These are phyloP conservation scores for Coemansia sp. DNA, from an alignment of 192 early-diverging fungal species.

Conservation along the genomic window DNA sequence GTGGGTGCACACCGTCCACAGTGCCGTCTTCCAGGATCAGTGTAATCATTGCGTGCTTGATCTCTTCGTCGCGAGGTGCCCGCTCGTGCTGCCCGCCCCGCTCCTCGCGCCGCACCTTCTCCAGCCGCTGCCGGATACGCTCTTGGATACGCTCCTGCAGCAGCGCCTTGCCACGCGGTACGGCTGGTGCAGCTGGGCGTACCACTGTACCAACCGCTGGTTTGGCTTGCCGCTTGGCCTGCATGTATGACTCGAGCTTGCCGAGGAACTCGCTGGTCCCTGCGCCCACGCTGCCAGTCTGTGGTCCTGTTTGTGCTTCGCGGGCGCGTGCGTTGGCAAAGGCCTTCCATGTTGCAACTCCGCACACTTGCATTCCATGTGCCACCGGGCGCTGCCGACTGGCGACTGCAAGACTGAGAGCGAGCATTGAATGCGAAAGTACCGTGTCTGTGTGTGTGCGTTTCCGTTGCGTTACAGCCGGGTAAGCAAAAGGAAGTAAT, in stretches of 20 bases:
- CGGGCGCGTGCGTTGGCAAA: too few species aligned
- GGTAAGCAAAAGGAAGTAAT: too few species aligned
- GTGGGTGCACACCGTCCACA: slow-evolving; percentile 11
- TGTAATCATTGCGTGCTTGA: slow-evolving; percentile 18
- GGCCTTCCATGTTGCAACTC: too few species aligned
- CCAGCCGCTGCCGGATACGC: slow-evolving; percentile 7
- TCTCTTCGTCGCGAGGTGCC: slow-evolving; percentile 34
- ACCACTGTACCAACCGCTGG: too few species aligned
- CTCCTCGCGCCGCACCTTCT: slow-evolving; percentile 3
- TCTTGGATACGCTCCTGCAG: slow-evolving; percentile 8
- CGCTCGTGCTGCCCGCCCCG: slow-evolving; percentile 1
- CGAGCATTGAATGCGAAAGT: neutral
- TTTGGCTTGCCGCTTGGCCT: too few species aligned
- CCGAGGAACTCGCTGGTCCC: too few species aligned
- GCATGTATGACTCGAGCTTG: too few species aligned
- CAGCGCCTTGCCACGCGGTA: slow-evolving; percentile 6
- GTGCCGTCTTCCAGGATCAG: slow-evolving; percentile 18
- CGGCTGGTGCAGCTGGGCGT: neutral
- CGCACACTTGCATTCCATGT: neutral
- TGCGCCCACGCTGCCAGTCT: too few species aligned
- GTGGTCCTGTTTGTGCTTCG: too few species aligned
- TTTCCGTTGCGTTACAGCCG: neutral
- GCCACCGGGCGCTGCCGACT: too few species aligned
- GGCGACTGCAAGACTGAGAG: neutral
- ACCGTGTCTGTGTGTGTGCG: neutral